phyloP scores from a whole-genome alignment of 371 early-diverging fungal species.

The Phascolomyces articulosus region DNA sequence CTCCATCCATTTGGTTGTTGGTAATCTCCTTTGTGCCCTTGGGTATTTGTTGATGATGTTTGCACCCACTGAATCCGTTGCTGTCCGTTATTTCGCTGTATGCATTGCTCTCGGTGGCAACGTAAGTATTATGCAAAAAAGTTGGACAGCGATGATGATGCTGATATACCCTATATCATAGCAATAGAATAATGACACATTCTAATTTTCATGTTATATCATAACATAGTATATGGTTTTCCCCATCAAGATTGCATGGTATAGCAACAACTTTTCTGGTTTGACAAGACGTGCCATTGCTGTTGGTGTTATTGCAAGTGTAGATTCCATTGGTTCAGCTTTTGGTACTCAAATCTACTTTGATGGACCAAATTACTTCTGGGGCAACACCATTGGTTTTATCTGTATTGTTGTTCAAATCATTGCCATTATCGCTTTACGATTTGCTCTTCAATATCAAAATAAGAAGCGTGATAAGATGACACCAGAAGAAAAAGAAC shows the following conservation, averaged over 20 bases:
- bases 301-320: conserved; percentile 29
- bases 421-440: conserved; percentile 19
- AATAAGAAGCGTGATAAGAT: conserved; percentile 22
- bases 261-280: conserved; percentile 38
- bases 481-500: conserved; percentile 21
- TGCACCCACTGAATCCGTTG: conserved; percentile 4
- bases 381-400: conserved; percentile 9
- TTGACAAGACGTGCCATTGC: conserved; percentile 42
- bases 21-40: conserved; percentile 20
- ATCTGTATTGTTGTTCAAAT: conserved; percentile 23
- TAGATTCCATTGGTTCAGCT: conserved; percentile 33
- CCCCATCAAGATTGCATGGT: conserved; percentile 38
- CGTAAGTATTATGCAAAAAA: neutral
- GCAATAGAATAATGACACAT: neutral
- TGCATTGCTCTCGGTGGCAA: conserved; percentile 25
- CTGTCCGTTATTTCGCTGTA: conserved; percentile 23
- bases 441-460: conserved; percentile 20
- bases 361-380: conserved; percentile 11
- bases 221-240: conserved; percentile 27
- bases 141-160: too few relatives aligned
- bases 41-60: conserved; percentile 34
- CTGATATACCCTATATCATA: too few relatives aligned
- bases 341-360: conserved; percentile 36
- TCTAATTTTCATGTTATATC: neutral
- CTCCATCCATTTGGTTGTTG: conserved; percentile 26